Conservation (phyloP, 805 yeast genomes). For the Monosporozyma yasuniensis region DNA sequence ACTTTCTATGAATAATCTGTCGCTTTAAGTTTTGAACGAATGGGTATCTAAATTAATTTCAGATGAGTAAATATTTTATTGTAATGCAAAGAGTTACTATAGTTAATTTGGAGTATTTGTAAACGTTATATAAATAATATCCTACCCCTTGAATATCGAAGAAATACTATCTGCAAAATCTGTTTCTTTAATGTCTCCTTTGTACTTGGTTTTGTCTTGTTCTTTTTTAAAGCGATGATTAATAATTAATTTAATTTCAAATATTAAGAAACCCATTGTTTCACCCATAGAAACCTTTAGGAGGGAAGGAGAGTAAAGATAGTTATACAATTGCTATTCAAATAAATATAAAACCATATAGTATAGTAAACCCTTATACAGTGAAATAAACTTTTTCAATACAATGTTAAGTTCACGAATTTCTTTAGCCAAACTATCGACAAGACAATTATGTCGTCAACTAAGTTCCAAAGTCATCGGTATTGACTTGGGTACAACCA, state of each 20-base stretch:
- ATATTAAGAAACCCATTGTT: neutral
- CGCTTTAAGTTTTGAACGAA: too few species aligned
- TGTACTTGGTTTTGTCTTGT: neutral
- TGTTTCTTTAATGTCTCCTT: too few species aligned
- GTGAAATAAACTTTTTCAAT: neutral
- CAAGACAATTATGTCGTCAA: neutral
- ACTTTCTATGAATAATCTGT: too few species aligned
- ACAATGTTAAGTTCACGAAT: neutral
- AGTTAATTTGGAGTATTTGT: too few species aligned
- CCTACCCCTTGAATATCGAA: too few species aligned
- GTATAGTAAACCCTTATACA: neutral
- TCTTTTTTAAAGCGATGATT: neutral
- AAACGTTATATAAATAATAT: too few species aligned
- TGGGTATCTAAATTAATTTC: too few species aligned
- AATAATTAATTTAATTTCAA: neutral
- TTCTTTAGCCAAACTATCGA: neutral
- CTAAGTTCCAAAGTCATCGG: constrained; percentile 45
- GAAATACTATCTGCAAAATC: too few species aligned
- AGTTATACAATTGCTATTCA: neutral
- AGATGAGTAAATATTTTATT: too few species aligned
- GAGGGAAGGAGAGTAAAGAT: neutral
- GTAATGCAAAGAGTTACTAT: too few species aligned
- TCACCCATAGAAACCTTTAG: neutral
- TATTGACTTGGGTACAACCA: constrained; percentile 78
- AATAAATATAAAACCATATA: neutral